Evolutionary conservation across 129 eudicot species (phyloP).

Genomic region (Flaveria brownii): DNA sequence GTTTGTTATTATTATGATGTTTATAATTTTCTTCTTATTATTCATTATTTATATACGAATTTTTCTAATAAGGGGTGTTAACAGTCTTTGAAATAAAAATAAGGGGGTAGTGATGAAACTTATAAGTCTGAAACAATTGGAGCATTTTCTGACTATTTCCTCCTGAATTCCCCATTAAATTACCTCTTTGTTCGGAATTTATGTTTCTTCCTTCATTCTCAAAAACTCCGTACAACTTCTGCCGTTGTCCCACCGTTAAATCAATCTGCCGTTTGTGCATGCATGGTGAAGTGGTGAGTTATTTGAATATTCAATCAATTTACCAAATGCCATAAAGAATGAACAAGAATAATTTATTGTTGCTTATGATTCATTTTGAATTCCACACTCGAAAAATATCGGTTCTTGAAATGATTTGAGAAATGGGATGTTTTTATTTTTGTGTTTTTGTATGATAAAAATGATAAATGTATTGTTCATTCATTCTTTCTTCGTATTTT

Average conservation of each 20-base stretch:
- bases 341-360: too few relatives aligned
- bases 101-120: background rate
- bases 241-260: slow-evolving; percentile 18
- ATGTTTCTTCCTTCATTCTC: slow-evolving; percentile 25
- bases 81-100: background rate
- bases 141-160: slow-evolving; percentile 33
- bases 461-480: background rate
- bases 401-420: too few relatives aligned
- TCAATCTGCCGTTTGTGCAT: slow-evolving; percentile 27
- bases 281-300: slow-evolving; percentile 30
- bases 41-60: too few relatives aligned
- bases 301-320: background rate
- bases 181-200: slow-evolving; percentile 31
- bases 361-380: too few relatives aligned
- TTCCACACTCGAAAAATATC: too few relatives aligned
- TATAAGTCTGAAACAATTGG: slow-evolving; percentile 9
- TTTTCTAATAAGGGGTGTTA: background rate
- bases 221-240: slow-evolving; percentile 13
- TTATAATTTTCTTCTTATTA: too few relatives aligned
- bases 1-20: too few relatives aligned
- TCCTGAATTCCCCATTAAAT: slow-evolving; percentile 27
- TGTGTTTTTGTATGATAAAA: background rate
- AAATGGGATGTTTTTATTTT: background rate
- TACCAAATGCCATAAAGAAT: background rate
- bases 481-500: background rate